A percentile compares a stretch with the other conserved stretches of the same genome.
Evolutionary conservation across 202 grass and related monocot species (phyloP).

Genomic region (Hordeum pubiflorum): DNA sequence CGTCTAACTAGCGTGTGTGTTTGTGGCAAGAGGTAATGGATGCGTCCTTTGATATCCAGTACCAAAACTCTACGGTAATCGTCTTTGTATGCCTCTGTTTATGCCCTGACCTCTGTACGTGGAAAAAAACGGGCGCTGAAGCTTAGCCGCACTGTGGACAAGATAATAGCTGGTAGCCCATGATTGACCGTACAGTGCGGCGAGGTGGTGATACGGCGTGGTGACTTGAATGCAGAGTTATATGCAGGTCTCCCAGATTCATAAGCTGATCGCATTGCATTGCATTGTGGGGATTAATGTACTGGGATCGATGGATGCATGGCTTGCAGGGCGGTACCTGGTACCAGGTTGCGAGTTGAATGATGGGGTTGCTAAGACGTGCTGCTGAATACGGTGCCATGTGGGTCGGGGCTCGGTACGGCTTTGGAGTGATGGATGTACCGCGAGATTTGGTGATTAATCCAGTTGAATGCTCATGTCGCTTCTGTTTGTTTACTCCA

Average conservation of each 20-base stretch:
- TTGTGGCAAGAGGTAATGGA: not conserved
- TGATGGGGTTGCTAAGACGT: not conserved
- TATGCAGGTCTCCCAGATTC: slow-evolving; percentile 30
- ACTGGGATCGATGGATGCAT: too few relatives aligned
- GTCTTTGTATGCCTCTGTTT: not conserved
- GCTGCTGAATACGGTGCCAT: not conserved
- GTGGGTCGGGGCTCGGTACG: too few relatives aligned
- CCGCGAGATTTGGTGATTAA: not conserved
- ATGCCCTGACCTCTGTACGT: not conserved
- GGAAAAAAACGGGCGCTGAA: not conserved
- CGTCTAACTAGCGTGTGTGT: slow-evolving; percentile 17
- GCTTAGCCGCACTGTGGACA: not conserved
- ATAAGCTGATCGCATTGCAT: slow-evolving; percentile 9
- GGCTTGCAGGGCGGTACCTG: too few relatives aligned
- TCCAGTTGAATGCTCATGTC: not conserved
- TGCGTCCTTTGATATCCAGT: not conserved
- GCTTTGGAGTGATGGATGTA: not conserved
- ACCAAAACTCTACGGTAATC: not conserved
- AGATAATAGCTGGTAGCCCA: not conserved
- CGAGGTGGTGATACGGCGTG: not conserved
- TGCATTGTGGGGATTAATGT: not conserved
- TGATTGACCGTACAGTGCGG: not conserved
- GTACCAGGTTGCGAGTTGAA: not conserved
- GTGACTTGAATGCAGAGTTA: slow-evolving; percentile 23
- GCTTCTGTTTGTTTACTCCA: not conserved